Evolutionary conservation across 495 filamentous ascomycete species (phyloP).

Genomic region (Daldinia vernicosa): DNA sequence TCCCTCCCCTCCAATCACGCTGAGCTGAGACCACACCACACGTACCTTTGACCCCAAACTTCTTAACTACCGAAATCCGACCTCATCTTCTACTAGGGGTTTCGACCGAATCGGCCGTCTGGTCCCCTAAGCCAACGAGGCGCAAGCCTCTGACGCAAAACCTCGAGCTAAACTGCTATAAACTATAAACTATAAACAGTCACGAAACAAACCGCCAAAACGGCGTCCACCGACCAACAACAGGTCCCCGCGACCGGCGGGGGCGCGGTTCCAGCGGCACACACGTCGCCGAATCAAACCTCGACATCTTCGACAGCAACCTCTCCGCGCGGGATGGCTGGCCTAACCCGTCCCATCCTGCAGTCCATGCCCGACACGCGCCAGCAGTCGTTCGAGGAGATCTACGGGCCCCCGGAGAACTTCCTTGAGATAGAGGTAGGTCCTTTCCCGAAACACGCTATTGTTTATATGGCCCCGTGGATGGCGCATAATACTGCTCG

Average conservation of each 20-base stretch:
- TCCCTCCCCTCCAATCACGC: slow-evolving; percentile 3
- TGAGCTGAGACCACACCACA: slow-evolving; percentile 12
- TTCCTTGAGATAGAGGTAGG: slow-evolving; percentile 95
- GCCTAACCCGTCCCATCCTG: slow-evolving; percentile 67
- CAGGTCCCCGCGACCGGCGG: slow-evolving; percentile 38
- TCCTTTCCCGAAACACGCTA: slow-evolving; percentile 25
- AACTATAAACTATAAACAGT: slow-evolving; percentile 11
- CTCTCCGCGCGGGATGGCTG: slow-evolving; percentile 50
- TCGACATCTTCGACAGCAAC: slow-evolving; percentile 25
- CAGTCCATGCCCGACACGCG: slow-evolving; percentile 85
- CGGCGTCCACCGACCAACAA: slow-evolving; percentile 46
- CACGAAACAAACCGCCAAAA: slow-evolving; percentile 51
- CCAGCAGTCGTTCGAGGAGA: slow-evolving; percentile 96
- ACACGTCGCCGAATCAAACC: slow-evolving; percentile 47
- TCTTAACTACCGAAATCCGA: not conserved
- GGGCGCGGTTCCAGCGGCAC: slow-evolving; percentile 41
- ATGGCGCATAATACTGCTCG: not conserved
- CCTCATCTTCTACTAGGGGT: not conserved
- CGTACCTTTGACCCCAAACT: slow-evolving; percentile 13
- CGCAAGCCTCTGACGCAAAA: slow-evolving; percentile 26
- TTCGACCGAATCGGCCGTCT: slow-evolving; percentile 6
- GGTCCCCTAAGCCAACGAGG: slow-evolving; percentile 20
- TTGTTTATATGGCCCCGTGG: not conserved
- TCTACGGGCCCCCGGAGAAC: slow-evolving; percentile 98
- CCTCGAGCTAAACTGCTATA: slow-evolving; percentile 24